Conservation (phyloP, 2,329 filamentous ascomycete genomes). For the Fusarium haematococcum region DNA sequence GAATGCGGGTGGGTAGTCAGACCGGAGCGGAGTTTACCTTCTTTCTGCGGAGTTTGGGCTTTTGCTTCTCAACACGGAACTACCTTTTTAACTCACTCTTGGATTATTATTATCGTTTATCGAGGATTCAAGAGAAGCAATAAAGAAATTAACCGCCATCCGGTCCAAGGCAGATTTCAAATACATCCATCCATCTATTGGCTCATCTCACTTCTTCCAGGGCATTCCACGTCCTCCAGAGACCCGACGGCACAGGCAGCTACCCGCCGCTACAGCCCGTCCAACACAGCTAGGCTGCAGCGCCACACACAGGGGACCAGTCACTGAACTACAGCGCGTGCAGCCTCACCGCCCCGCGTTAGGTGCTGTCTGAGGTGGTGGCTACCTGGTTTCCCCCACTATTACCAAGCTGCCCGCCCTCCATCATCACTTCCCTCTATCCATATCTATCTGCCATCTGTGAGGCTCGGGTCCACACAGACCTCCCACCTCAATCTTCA, state of each 20-base stretch:
- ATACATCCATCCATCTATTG: not conserved
- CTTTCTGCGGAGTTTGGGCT: slow-evolving; percentile 27
- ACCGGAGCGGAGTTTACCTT: slow-evolving; percentile 31
- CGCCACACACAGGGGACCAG: slow-evolving; percentile 30
- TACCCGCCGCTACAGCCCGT: not conserved
- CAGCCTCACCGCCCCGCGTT: slow-evolving; percentile 44
- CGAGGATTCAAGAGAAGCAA: not conserved
- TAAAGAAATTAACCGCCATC: not conserved
- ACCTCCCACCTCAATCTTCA: slow-evolving; percentile 28
- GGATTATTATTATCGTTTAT: not conserved
- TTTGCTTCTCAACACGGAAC: not conserved
- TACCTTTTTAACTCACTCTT: not conserved
- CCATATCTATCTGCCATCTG: slow-evolving; percentile 18
- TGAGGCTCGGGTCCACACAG: slow-evolving; percentile 38
- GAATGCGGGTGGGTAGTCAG: not conserved
- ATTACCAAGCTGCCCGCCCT: slow-evolving; percentile 28
- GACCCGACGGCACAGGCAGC: not conserved
- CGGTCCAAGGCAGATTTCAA: slow-evolving; percentile 8
- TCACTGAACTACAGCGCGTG: slow-evolving; percentile 32
- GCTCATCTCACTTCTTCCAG: slow-evolving; percentile 18
- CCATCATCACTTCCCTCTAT: slow-evolving; percentile 4
- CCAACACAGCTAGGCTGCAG: slow-evolving; percentile 19
- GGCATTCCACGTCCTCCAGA: slow-evolving; percentile 12
- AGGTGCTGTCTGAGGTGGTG: not conserved
- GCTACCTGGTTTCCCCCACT: slow-evolving; percentile 28